Base-by-base conservation (phyloP, 352 stramenopile species). In the Phytopythium ostracodes region DNA sequence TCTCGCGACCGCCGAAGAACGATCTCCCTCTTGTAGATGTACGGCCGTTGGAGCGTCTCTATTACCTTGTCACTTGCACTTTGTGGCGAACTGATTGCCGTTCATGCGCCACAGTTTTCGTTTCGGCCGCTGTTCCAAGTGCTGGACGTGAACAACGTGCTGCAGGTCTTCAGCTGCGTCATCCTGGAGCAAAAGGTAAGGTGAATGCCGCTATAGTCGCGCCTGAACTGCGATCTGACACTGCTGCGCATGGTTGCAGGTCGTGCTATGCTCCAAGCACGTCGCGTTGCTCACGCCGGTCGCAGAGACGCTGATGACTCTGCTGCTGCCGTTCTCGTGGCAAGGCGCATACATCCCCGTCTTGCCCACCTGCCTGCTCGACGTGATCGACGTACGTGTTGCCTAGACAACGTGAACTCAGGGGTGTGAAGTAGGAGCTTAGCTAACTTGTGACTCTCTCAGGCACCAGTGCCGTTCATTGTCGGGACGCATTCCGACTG, bases 341-440 rank as follows among this genome's bases (percentile, higher is more conserved):
- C 93, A 98, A 85, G 94, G 94, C 33, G 88, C 87, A 18, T 98
- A 97, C 66, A 97, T 98, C 44, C 96, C 96, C 3, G 76, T 99
- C 14, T 81, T 98, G 36, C 96, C 96, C 17, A 83, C 81, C 15
- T 89, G 83, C 20, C 84, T 99, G 59, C 67, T 97, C 29, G 96
- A 98, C 61, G 87, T 98, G 40, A 85, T 98, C 49, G 94, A 98
- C 70, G 96, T 92, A 65, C 65, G 79, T 64, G 18, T 2, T 12
- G 31, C 29, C 27, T 47, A 49, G 44, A 51, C 12, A 61, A 12
- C 44, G 15, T 24, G 3, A 25, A 11, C 6, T n/a, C 1, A 12
- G 25, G 7, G 18, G 35, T 31, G n/a, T 27, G 46, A 10, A 53
- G 14, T 5, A 15, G n/a, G 6, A 12, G 51, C 14, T 35, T 27